Base-by-base conservation (phyloP, 345 rosid genomes). In the Salix arbutifolia region DNA sequence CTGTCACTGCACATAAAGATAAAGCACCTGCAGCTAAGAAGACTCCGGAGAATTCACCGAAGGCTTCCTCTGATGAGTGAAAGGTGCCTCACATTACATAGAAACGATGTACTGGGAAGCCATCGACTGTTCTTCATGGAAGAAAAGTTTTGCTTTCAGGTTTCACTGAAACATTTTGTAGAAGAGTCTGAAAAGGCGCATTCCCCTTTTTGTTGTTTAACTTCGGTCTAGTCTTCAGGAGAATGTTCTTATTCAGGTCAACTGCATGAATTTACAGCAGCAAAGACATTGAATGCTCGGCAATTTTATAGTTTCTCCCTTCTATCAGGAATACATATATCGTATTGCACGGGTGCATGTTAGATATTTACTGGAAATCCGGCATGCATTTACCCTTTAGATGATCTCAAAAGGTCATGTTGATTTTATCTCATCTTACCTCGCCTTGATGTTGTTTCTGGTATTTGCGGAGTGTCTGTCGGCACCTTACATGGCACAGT, bases 41-140 rank as follows among this genome's bases (percentile, higher is more conserved):
- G 89, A 91, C 98, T 31, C 97, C 94, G 0, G 99, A 96, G 88
- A 91, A 89, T 81, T 91, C 94, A 46, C 99, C 99, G 1, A 72
- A 78, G 66, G 80, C 77, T 67, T 74, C 74, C 67, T 74, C 78
- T n/a, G 74, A 79, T 16, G 77, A 68, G 65, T 79, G 78, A 79
- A 56, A 68, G 28, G 44, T 9, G 70, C 31, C 18, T 14, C 28
- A 31, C 25, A 67, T 50, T n/a, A 64, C 38, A 65, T 8, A 37
- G 38, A 46, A 28, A 42, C 60, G 46, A 53, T 31, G 56, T 65
- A 26, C 67, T 68, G 64, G 31, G 67, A 37, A 44, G 62, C 68
- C 26, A 31, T 80, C 46, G 3, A 48, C 42, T 38, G 48, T 71
- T 60, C 33, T 38, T 61, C 61, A 26, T 14, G 60, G 75, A 67